Evolutionary conservation across 129 eudicot genomes (phyloP), one percentile per base, ranked within the genome.

Genomic region (Tagetes patula): DNA sequence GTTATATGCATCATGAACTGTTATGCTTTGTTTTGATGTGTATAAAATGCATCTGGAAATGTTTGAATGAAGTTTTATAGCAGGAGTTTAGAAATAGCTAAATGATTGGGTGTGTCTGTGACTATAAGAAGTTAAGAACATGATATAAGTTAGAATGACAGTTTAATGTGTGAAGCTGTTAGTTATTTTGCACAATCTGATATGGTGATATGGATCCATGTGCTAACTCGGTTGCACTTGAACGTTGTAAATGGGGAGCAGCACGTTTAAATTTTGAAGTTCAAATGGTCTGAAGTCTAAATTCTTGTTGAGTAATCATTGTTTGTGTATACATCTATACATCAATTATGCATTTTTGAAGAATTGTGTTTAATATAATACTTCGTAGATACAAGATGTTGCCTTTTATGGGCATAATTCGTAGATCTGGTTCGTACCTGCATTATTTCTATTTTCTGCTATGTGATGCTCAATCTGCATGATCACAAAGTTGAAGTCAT

Each of bases 11-110:
- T 38, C 38, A 9, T 56, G 6, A 56, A 0, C 32, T 56, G 10
- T 31, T 60, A 37, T 61, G 67, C 37, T 61, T 61, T 61, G 45
- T 11, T 61, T 61, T 61, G 30, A 61, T 61, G 67, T 56, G 3
- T 33, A 36, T 9, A 12, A 11, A 61, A 34, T 61, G 67, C 30
- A 36, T 61, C 30, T 61, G 30, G n/a, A 4, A 4, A 61, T 3
- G 43, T 36, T 61, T 61, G 10, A 61, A 61, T 36, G 67, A 8
- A 36, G 27, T 20, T 20, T 20, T 20, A 20, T 20, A 20, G 27
- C 27, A 20, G 27, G 27, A 20, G 27, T 20, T 20, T 20, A 20
- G 27, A 20, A 20, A 20, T 20, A 20, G 27, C 0, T 20, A 20
- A 34, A 5, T 36, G 65, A 33, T 32, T 59, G n/a, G 1, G 65